Base-by-base conservation (phyloP, 2,329 filamentous ascomycete genomes). In the Fusarium tricinctum region DNA sequence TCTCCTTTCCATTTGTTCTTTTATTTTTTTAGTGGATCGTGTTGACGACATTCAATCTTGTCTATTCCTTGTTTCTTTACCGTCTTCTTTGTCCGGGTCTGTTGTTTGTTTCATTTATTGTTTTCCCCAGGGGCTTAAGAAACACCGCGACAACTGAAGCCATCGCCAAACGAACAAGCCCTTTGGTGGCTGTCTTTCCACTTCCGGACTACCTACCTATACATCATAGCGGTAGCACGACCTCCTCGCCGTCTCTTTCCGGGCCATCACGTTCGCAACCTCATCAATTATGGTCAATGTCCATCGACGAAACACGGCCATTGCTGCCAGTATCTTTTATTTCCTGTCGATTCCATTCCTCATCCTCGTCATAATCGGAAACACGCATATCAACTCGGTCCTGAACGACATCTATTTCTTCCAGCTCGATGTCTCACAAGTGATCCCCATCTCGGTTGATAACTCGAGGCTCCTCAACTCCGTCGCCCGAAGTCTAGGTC, bases 401-500 rank as follows among this genome's bases (percentile, higher is more conserved):
- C 83, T 94, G 33, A 86, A 86, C 62, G 81, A 88, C 59, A 92
- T 92, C 72, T 97, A 92, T 81, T 96, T 97, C 79, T 91, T 97
- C 79, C 91, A 90, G 73, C 87, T 97, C 73, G 87, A 97, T 79
- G 86, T 97, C 48, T 88, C 92, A 71, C 87, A 97, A 74, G 91
- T 97, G 76, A 90, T 97, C 58, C 91, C 92, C 0, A 82, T 88
- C 33, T 88, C 87, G 7, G 86, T 92, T 17, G 90, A 91, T 42
- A 91, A 94, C 76, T 88, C 89, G 12, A 81, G 85, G 23, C 85
- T 97, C 45, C 91, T 97, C 79, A 97, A 97, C 82, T 93, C 90
- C 45, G 94, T 97, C 69, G 93, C 94, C 6, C 90, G 92, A 51
- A 92, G 91, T 22, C 84, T 97, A 54, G 95, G 94, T 30, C 85